phyloP scores from a whole-genome alignment of 805 yeast genomes.

The Ogataea ramenticola region DNA sequence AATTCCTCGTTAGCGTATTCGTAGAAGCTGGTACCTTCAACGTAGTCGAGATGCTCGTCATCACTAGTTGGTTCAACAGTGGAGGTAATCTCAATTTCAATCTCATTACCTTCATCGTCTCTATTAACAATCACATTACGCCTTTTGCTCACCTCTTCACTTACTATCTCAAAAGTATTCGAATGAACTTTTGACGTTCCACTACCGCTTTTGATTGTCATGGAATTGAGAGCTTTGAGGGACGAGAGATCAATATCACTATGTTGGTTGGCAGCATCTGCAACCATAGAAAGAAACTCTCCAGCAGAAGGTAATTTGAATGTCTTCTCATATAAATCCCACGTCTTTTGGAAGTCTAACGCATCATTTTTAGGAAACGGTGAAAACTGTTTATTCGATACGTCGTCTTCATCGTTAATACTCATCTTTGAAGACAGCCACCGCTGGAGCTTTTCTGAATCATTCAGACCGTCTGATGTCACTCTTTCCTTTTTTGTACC shows the following conservation, averaged over 20 bases:
- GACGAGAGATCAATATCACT: too few relatives aligned
- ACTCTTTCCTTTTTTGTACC: background rate
- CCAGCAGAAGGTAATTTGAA: conserved; percentile 1
- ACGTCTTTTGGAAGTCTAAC: conserved; percentile 3
- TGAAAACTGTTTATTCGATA: background rate
- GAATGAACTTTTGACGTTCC: background rate
- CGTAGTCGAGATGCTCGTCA: background rate
- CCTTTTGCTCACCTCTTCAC: background rate
- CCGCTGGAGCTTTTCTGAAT: background rate
- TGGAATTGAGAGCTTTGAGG: too few relatives aligned
- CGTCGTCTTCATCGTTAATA: background rate
- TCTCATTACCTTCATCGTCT: conserved; percentile 1
- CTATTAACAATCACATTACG: background rate
- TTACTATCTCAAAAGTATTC: background rate
- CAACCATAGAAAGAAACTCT: background rate
- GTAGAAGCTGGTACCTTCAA: background rate
- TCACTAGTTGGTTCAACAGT: background rate
- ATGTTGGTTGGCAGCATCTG: background rate
- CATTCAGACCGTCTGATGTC: background rate
- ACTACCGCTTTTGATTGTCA: background rate
- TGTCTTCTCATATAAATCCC: conserved; percentile 13
- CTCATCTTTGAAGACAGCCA: background rate
- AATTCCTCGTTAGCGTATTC: background rate
- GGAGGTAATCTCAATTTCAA: background rate
- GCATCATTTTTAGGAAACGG: background rate